Percentiles rank a stretch among this genome's conserved stretches.
Evolutionary conservation across 306 rosid genomes (phyloP).

Genomic region (Cucurbita ficifolia): DNA sequence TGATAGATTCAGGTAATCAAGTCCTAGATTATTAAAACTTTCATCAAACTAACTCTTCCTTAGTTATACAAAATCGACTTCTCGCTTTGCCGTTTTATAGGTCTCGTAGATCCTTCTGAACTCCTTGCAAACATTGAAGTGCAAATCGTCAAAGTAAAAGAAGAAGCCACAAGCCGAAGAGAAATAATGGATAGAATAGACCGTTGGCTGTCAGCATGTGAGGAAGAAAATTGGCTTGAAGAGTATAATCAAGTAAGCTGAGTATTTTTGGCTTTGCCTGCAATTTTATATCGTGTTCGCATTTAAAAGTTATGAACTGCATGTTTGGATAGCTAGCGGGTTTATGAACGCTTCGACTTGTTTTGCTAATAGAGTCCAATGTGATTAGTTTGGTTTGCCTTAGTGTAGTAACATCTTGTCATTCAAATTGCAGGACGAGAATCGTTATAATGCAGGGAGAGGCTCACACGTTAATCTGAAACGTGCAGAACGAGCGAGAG

Average conservation of each 20-base stretch:
- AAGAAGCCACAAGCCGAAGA: conserved; percentile 75
- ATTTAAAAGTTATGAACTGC: not conserved
- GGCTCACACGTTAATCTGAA: conserved; percentile 90
- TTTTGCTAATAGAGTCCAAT: not conserved
- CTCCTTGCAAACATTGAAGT: conserved; percentile 74
- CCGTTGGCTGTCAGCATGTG: conserved; percentile 86
- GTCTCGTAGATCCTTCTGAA: conserved; percentile 83
- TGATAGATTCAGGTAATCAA: conserved; percentile 74
- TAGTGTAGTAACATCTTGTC: not conserved
- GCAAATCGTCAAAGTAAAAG: conserved; percentile 59
- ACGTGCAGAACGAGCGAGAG: conserved; percentile 92
- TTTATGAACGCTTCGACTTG: not conserved
- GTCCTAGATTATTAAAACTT: not conserved
- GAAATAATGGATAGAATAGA: conserved; percentile 81
- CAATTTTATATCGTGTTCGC: not conserved
- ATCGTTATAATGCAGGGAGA: conserved; percentile 77
- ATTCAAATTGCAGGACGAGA: conserved; percentile 50
- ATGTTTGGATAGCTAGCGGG: not conserved
- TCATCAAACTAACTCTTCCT: not conserved
- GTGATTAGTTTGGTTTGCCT: not conserved
- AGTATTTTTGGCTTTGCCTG: not conserved
- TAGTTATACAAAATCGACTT: not conserved
- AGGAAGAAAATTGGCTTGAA: conserved; percentile 97
- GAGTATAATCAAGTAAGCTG: conserved; percentile 71
- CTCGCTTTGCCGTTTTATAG: conserved; percentile 20